Conservation (phyloP, 768 basidiomycete genomes). For the Dentipellis sp. region DNA sequence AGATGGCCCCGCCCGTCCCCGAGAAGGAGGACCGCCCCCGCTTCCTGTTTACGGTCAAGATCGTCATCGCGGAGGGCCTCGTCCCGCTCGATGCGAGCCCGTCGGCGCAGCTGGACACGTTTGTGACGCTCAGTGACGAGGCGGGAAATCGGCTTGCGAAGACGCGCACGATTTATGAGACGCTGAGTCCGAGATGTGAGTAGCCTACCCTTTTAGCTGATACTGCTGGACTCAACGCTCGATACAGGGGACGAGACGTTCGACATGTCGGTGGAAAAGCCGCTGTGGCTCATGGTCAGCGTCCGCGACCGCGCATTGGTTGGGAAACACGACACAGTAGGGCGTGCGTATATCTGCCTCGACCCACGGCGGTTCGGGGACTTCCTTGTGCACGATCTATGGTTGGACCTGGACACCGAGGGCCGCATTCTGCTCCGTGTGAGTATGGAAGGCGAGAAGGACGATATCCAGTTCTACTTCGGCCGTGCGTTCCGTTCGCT, state of each 20-base stretch:
- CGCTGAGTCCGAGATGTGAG: constrained; percentile 82
- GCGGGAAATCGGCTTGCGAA: constrained; percentile 84
- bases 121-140: constrained; percentile 91
- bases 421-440: constrained; percentile 82
- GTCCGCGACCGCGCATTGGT: constrained; percentile 84
- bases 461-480: constrained; percentile 96
- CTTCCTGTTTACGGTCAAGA: constrained; percentile 90
- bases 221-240: neutral
- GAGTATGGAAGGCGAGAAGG: constrained; percentile 98
- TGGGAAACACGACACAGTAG: constrained; percentile 89
- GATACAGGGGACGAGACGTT: constrained; percentile 90
- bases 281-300: constrained; percentile 97
- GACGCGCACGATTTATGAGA: constrained; percentile 93
- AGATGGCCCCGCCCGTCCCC: constrained; percentile 57
- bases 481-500: constrained; percentile 90
- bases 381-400: constrained; percentile 82
- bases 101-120: constrained; percentile 80
- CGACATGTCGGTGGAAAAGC: constrained; percentile 86
- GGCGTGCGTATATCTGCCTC: constrained; percentile 85
- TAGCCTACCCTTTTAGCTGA: constrained; percentile 3
- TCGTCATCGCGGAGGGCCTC: constrained; percentile 86
- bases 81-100: constrained; percentile 67
- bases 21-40: constrained; percentile 56
- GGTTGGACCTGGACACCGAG: constrained; percentile 82
- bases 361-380: constrained; percentile 86